Conservation (phyloP, 2,329 filamentous ascomycete species). For the Fonsecaea nubica region DNA sequence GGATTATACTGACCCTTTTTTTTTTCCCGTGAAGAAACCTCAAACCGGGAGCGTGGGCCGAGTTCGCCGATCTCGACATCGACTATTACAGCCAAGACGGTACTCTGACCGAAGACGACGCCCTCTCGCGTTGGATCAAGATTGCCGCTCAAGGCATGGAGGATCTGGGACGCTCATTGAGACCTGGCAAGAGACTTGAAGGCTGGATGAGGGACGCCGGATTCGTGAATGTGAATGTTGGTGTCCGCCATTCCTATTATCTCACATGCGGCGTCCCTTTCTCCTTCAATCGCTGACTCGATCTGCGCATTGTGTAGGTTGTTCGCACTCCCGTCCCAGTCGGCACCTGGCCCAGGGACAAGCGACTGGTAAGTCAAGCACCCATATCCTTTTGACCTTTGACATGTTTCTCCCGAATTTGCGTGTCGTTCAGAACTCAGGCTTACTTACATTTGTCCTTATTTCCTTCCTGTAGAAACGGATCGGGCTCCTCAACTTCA, state of each 20-base stretch:
- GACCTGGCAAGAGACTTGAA: conserved; percentile 44
- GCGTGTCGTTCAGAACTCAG: not conserved
- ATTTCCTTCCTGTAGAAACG: conserved; percentile 31
- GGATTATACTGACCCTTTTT: not conserved
- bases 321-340: conserved; percentile 31
- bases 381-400: not conserved
- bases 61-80: conserved; percentile 48
- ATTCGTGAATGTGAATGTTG: conserved; percentile 40
- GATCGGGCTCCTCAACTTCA: conserved; percentile 31
- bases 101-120: conserved; percentile 33
- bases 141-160: conserved; percentile 39
- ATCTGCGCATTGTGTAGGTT: not conserved
- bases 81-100: conserved; percentile 42
- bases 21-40: conserved; percentile 26
- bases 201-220: conserved; percentile 41
- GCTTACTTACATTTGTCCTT: not conserved
- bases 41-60: conserved; percentile 52
- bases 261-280: not conserved
- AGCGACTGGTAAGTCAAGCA: conserved; percentile 27
- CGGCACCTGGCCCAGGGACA: conserved; percentile 43
- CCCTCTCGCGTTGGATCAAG: conserved; percentile 40
- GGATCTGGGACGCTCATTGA: conserved; percentile 48
- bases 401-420: not conserved
- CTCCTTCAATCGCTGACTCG: not conserved
- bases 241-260: not conserved